These are phyloP conservation scores for Cystoisospora suis DNA, from an alignment of 169 alveolate genomes.

Conservation along the genomic window DNA sequence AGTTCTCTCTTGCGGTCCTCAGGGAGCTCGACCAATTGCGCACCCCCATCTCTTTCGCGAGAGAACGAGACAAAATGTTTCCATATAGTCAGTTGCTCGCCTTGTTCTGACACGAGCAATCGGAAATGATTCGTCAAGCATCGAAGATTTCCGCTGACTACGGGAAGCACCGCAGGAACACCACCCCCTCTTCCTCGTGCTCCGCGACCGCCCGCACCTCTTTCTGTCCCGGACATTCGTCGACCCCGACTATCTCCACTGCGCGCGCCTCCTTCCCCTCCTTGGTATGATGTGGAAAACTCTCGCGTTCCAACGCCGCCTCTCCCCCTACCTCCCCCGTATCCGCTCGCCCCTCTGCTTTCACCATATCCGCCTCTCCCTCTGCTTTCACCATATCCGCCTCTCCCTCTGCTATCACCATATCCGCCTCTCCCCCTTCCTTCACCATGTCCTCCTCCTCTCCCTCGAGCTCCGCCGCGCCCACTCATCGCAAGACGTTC, in stretches of 20 bases:
- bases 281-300: background rate
- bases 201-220: too few species aligned
- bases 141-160: background rate
- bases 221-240: background rate
- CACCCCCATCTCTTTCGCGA: too few species aligned
- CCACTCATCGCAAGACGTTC: too few species aligned
- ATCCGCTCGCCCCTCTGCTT: background rate
- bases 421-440: background rate
- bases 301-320: background rate
- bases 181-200: background rate
- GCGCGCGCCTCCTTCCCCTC: background rate
- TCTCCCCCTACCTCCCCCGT: background rate
- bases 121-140: background rate
- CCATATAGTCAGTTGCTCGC: background rate
- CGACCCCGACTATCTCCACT: background rate
- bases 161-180: background rate
- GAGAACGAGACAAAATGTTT: background rate
- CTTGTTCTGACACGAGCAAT: background rate
- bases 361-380: background rate
- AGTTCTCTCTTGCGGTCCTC: too few species aligned
- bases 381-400: background rate
- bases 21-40: too few species aligned
- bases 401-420: conserved; percentile 11
- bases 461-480: too few species aligned
- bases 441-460: background rate